Evolutionary conservation across 129 eudicot genomes (phyloP).

Genomic region (Artemisia argyi): DNA sequence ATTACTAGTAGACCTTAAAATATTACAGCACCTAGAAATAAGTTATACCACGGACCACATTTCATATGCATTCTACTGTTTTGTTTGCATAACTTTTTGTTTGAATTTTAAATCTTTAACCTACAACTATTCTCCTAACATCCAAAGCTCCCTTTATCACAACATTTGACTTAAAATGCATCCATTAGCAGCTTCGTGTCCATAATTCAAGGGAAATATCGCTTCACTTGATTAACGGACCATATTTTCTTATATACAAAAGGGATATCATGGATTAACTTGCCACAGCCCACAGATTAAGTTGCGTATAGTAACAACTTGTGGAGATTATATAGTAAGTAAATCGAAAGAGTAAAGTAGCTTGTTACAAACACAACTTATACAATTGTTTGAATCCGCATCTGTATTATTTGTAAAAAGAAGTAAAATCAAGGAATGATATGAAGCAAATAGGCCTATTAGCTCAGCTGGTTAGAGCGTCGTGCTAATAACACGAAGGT

Average conservation of each 20-base stretch:
- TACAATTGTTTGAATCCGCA: too few relatives aligned
- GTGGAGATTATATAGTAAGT: too few relatives aligned
- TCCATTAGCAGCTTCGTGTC: conserved; percentile 24
- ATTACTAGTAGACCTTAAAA: neutral
- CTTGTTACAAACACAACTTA: too few relatives aligned
- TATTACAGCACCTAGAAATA: too few relatives aligned
- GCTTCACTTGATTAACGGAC: neutral
- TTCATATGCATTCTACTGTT: neutral
- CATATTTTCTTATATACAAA: too few relatives aligned
- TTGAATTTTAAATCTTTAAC: conserved; percentile 12
- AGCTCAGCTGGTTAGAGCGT: conserved; percentile 92
- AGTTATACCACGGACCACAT: too few relatives aligned
- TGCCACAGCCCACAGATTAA: too few relatives aligned
- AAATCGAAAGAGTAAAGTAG: too few relatives aligned
- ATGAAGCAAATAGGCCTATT: conserved; percentile 46
- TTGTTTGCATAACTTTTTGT: conserved; percentile 10
- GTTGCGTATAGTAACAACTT: too few relatives aligned
- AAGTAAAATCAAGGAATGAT: too few relatives aligned
- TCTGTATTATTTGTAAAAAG: too few relatives aligned
- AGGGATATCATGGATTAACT: too few relatives aligned
- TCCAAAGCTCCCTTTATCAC: conserved; percentile 4
- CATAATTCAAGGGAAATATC: conserved; percentile 4
- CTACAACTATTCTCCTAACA: conserved; percentile 26
- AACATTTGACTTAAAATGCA: conserved; percentile 13
- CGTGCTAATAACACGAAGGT: conserved; percentile 94